Evolutionary conservation across 2,329 filamentous ascomycete species (phyloP), one percentile per base, ranked within the genome.

Genomic region (Torrubiella hemipterigena): DNA sequence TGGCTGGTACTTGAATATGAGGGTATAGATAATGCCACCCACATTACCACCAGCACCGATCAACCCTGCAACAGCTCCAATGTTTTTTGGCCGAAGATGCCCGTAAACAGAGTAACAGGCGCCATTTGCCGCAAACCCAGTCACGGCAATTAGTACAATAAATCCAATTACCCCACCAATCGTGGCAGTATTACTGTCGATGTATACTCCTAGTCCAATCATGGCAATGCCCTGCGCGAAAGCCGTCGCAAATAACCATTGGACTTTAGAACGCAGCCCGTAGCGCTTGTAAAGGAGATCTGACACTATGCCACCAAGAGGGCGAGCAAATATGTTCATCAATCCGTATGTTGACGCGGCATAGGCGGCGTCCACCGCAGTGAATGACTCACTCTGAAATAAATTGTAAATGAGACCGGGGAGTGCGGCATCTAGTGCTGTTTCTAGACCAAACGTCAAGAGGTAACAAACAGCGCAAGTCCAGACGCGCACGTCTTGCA

Each of bases 21-120:
- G 42, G 14, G 84, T 80, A 47, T 91, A 93, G 29, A 93, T 54
- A 31, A 94, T 74, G 10, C 87, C 87, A 4, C 87, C 87, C 8
- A 94, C 54, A 47, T 94, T 95, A 2, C 87, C 86, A 7, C 71
- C 65, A 0, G 81, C 85, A 8, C 87, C 87, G 1, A 84, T 79
- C 21, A 82, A 61, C 10, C 86, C 86, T 1, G 79, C 82, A 6
- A 94, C 68, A 34, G 69, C 51, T 11, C 84, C 86, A 53, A 93
- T 94, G 37, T 84, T 82, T 38, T 68, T 69, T 1, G 84, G 83
- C 54, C 87, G 81, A 2, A 93, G 79, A 49, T 94, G 87, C 4
- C 86, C 85, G 16, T 94, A 79, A 6, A 94, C 67, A 0, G 83
- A 74, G 54, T 91, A 94, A 58, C 83, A 91, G 24, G 83, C 77